A percentile compares a stretch with the other conserved stretches of the same genome.
phyloP scores from a whole-genome alignment of 2,329 filamentous ascomycete genomes.

The Aureobasidium sp. region DNA sequence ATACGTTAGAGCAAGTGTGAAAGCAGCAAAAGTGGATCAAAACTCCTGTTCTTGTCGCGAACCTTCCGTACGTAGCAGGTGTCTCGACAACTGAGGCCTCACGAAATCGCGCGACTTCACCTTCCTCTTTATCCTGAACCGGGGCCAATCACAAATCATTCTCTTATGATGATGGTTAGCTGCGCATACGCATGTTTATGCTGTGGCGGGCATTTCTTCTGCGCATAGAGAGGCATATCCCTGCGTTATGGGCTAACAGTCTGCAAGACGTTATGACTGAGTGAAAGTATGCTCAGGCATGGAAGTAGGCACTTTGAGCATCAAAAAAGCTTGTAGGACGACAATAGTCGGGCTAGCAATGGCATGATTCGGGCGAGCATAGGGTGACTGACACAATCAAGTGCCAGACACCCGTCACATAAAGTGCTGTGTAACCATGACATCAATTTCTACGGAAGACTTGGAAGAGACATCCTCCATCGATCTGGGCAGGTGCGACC shows the following conservation, averaged over 20 bases:
- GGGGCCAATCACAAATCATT: no score
- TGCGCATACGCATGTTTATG: slow-evolving; percentile 39
- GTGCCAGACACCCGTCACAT: not conserved
- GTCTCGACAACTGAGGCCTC: no score
- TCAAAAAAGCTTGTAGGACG: slow-evolving; percentile 5
- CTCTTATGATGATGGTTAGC: no score
- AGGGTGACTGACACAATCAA: no score
- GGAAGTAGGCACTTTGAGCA: not conserved
- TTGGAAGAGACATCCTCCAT: not conserved
- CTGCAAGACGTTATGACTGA: not conserved
- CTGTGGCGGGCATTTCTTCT: slow-evolving; percentile 24
- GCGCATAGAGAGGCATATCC: slow-evolving; percentile 20
- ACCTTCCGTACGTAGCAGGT: no score
- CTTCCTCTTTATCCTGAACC: no score
- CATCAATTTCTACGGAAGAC: not conserved
- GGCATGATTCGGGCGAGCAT: not conserved
- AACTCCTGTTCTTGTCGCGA: no score
- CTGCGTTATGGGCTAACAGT: no score
- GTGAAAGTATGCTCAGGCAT: not conserved
- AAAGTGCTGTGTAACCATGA: slow-evolving; percentile 6
- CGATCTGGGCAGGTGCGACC: not conserved
- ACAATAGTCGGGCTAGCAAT: not conserved
- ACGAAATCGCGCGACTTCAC: no score
- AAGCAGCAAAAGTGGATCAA: no score
- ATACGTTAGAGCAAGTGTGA: no score